Evolutionary conservation across 2,329 filamentous ascomycete genomes (phyloP).

Genomic region (Penicillium sclerotigenum): DNA sequence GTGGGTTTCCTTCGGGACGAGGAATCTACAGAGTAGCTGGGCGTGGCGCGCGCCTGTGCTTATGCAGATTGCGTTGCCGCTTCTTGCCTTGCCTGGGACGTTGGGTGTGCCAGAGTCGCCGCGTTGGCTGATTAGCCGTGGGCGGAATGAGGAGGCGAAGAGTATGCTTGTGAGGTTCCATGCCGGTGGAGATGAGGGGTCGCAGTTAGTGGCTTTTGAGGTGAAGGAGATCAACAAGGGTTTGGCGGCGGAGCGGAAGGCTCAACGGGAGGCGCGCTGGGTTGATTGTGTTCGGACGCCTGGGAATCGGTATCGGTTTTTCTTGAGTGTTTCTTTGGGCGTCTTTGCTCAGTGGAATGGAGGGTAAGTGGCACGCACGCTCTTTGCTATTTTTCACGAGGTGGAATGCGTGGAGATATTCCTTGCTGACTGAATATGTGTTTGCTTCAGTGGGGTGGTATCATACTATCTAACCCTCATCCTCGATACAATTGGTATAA

Average conservation of each 20-base stretch:
- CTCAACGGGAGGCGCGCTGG: neutral
- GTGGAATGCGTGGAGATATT: neutral
- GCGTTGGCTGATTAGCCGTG: slow-evolving; percentile 9
- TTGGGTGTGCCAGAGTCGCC: slow-evolving; percentile 6
- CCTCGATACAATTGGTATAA: slow-evolving; percentile 13
- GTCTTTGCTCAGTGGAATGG: slow-evolving; percentile 15
- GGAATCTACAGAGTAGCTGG: slow-evolving; percentile 4
- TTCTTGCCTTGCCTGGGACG: slow-evolving; percentile 4
- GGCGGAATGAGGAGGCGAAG: slow-evolving; percentile 2
- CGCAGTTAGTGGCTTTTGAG: slow-evolving; percentile 11
- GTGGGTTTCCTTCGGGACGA: slow-evolving; percentile 10
- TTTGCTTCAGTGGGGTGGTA: slow-evolving; percentile 5
- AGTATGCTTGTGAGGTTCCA: slow-evolving; percentile 5
- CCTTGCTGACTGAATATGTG: neutral
- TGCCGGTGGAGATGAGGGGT: slow-evolving; percentile 11
- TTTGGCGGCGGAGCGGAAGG: neutral
- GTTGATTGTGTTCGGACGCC: slow-evolving; percentile 9
- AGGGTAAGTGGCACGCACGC: neutral
- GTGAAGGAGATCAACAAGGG: slow-evolving; percentile 8
- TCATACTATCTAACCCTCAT: slow-evolving; percentile 15
- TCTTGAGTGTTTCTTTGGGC: slow-evolving; percentile 10
- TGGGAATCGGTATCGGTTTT: slow-evolving; percentile 13
- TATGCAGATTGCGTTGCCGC: slow-evolving; percentile 10
- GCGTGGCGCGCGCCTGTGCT: slow-evolving; percentile 14
- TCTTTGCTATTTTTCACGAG: neutral